phyloP scores from a whole-genome alignment of 2,329 filamentous ascomycete species.

The Lachnellula hyalina region DNA sequence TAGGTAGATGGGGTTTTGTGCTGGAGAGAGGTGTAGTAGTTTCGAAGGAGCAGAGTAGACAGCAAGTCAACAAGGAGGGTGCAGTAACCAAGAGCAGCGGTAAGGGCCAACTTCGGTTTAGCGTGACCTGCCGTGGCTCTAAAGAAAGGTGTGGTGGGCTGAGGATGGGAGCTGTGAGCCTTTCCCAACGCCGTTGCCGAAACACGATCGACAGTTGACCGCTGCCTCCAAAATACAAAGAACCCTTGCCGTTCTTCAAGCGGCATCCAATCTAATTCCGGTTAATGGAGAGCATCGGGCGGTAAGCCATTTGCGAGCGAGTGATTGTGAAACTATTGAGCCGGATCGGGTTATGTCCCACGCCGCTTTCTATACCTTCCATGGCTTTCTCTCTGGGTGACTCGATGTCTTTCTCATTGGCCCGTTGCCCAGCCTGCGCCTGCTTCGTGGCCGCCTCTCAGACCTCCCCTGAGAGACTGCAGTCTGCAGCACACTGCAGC shows the following conservation, averaged over 20 bases:
- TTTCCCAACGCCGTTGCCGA: no score
- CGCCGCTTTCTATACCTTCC: background rate
- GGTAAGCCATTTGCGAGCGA: background rate
- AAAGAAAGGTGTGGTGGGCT: no score
- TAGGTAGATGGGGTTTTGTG: slow-evolving; percentile 5
- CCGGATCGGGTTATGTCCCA: background rate
- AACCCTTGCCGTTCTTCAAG: no score
- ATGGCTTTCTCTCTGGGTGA: no score
- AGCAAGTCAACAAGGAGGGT: background rate
- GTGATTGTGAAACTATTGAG: background rate
- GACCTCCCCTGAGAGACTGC: background rate
- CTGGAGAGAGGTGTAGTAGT: slow-evolving; percentile 11
- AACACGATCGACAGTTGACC: no score
- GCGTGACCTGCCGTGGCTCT: no score
- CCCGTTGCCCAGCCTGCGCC: background rate
- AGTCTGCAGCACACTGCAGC: background rate
- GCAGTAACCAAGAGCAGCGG: background rate
- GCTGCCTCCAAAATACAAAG: no score
- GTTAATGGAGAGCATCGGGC: background rate
- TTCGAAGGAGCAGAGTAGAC: slow-evolving; percentile 8
- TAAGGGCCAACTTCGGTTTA: no score
- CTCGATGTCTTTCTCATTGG: no score
- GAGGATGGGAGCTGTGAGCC: no score
- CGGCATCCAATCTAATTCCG: background rate
- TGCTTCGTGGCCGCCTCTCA: background rate